Percentiles rank a stretch among this genome's conserved stretches.
phyloP scores from a whole-genome alignment of 805 yeast genomes.

The Yarrowia divulgata region DNA sequence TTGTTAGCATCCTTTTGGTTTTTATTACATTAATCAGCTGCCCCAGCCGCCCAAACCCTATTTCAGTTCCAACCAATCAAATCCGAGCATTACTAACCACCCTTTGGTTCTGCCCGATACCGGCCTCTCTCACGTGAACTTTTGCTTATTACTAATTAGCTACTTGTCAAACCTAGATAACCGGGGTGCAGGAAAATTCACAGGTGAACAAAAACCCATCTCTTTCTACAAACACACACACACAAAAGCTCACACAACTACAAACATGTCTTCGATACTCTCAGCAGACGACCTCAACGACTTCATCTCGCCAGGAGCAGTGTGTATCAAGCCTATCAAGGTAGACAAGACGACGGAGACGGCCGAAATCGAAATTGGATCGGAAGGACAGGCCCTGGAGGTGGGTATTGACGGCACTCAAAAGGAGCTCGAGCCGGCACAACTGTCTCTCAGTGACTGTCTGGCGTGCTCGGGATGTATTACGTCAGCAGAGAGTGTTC shows the following conservation, averaged over 20 bases:
- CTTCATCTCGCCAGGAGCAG: constrained; percentile 91
- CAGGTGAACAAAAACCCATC: neutral
- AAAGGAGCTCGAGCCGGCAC: constrained; percentile 73
- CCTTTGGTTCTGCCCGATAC: neutral
- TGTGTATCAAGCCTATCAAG: constrained; percentile 88
- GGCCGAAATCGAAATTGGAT: constrained; percentile 62
- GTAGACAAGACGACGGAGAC: constrained; percentile 49
- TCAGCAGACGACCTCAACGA: constrained; percentile 93
- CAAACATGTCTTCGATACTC: constrained; percentile 79
- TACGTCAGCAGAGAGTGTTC: constrained; percentile 94
- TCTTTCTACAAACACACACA: neutral
- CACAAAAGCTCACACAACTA: neutral
- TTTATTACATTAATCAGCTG: neutral
- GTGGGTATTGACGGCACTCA: constrained; percentile 61
- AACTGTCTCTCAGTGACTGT: constrained; percentile 89
- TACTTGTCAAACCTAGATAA: constrained; percentile 16
- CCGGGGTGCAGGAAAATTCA: neutral
- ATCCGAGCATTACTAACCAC: neutral
- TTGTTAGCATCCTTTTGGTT: neutral
- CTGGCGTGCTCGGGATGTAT: constrained; percentile 97
- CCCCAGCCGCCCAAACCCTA: neutral
- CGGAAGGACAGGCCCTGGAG: constrained; percentile 69
- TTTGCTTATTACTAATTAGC: neutral
- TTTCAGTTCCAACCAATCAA: neutral
- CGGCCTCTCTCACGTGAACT: neutral